A percentile compares a stretch with the other conserved stretches of the same genome.
These are phyloP conservation scores for Xylariaceae sp. DNA, from an alignment of 2,329 filamentous ascomycete genomes.

Conservation along the genomic window DNA sequence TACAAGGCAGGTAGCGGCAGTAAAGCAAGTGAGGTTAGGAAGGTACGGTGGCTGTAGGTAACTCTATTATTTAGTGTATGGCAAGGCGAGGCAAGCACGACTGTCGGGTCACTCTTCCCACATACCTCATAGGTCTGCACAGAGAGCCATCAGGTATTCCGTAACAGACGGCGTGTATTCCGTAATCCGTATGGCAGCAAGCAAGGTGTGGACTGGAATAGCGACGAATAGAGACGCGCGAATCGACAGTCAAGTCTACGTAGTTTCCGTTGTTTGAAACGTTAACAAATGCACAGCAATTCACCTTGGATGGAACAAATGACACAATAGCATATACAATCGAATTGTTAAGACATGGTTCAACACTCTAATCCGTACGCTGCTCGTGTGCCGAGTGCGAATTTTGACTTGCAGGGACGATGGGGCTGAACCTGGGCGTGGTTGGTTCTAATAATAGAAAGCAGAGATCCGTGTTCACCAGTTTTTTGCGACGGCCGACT, in stretches of 20 bases:
- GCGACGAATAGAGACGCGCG: not conserved
- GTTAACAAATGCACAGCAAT: conserved; percentile 10
- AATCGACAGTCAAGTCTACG: not conserved
- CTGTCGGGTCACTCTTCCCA: not conserved
- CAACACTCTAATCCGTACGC: not conserved
- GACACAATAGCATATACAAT: conserved; percentile 13
- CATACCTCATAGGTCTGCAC: not conserved
- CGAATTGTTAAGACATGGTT: not conserved
- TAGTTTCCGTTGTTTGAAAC: not conserved
- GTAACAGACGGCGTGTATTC: not conserved
- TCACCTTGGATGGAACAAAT: not conserved
- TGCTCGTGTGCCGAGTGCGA: conserved; percentile 18
- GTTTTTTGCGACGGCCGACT: conserved; percentile 17
- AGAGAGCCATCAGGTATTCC: not conserved
- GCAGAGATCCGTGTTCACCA: conserved; percentile 38
- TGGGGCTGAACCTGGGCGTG: conserved; percentile 48
- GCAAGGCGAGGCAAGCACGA: not conserved
- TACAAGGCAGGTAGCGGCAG: not conserved
- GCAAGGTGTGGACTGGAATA: not conserved
- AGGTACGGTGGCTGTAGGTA: not conserved
- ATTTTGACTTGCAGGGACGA: conserved; percentile 36
- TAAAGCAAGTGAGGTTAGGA: not conserved
- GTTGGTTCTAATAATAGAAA: conserved; percentile 49
- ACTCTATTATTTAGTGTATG: not conserved
- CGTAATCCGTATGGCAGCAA: not conserved